Base-by-base conservation (phyloP, 208 protist species). In the Phytomonas francai region DNA sequence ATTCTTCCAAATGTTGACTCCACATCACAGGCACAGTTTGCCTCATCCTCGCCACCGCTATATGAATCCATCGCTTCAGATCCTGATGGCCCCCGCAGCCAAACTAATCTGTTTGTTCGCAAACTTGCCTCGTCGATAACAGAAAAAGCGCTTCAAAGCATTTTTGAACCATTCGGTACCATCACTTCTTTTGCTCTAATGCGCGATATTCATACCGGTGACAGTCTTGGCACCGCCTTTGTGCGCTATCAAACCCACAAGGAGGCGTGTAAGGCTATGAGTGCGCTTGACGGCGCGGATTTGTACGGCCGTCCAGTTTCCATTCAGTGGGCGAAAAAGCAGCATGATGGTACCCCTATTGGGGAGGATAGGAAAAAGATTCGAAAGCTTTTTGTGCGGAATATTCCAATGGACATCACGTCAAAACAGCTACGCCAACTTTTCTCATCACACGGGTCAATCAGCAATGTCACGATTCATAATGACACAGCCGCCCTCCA, bases 21-120 rank as follows among this genome's bases (percentile, higher is more conserved):
- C 34, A 39, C 9, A 39, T 39, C 34, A 39, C 34, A 39, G 34
- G 34, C 34, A 39, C 34, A 39, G 34, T 39, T 39, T 39, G 34
- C 6, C 34, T 62, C 73, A 22, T 31, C 72, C 3, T 49, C 61
- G 7, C 78, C 78, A 8, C 81, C 81, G 4, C 81, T 76, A 14
- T 87, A 84, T 63, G 78, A 84, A 63, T 70, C 72, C 0, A 73
- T 81, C 51, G 78, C 73, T 27, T 73, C 88, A 22, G 78, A 80
- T 68, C 80, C 82, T 6, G 87, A 80, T 58, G 81, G 73, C 2
- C 73, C 77, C 14, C 88, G 80, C 70, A 91, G 84, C 64, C 74
- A 81, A 39, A 93, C 88, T 3, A 94, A 94, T 58, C 77, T 94
- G 8, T 92, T 94, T 68, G 78, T 94, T 8, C 80, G 85, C 56